Evolutionary conservation across 208 protist species (phyloP), one percentile per base, ranked within the genome.

Genomic region (Wallacemonas collosoma): DNA sequence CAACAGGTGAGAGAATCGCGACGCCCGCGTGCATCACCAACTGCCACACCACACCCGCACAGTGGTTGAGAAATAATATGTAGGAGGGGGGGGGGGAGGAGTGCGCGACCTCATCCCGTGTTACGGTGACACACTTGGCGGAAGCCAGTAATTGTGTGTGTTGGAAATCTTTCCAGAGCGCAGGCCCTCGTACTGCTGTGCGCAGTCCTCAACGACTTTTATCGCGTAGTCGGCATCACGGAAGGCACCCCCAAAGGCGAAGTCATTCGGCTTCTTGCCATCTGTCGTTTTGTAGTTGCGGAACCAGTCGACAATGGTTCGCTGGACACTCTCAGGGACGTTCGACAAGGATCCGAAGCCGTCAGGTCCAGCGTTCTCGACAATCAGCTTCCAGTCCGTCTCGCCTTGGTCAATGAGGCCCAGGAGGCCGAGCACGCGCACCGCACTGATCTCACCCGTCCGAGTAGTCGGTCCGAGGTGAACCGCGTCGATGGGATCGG

Each of bases 341-440:
- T 88, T 82, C 6, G 66, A 48, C n/a, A 93, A 66, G 47, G 12
- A 72, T 0, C 76, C 71, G 80, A 87, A 93, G 44, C 69, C 67
- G 7, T 83, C 77, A 0, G 5, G 12, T 2, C 67, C 79, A 35
- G 83, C 68, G 7, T 75, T 53, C 76, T 91, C 85, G 1, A 81
- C 80, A 17, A 96, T 82, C 45, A 98, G 82, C 70, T 98, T 98
- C 94, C 94, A 98, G 75, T 98, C 95, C 40, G 92, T 94, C 78
- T 98, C 93, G 11, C 91, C 94, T 56, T 96, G 60, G 68, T 98
- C 95, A 66, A 98, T 95, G 26, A 98, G 81, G 2, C 80, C 93
- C 7, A 98, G 60, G 26, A 93, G 77, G 43, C 95, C 95, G 6
- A 98, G 83, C 55, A 97, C 84, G 39, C 90, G 93, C 44, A 96